These are phyloP conservation scores for Friedmanniomyces endolithicus DNA, from an alignment of 495 filamentous ascomycete species.

Conservation along the genomic window DNA sequence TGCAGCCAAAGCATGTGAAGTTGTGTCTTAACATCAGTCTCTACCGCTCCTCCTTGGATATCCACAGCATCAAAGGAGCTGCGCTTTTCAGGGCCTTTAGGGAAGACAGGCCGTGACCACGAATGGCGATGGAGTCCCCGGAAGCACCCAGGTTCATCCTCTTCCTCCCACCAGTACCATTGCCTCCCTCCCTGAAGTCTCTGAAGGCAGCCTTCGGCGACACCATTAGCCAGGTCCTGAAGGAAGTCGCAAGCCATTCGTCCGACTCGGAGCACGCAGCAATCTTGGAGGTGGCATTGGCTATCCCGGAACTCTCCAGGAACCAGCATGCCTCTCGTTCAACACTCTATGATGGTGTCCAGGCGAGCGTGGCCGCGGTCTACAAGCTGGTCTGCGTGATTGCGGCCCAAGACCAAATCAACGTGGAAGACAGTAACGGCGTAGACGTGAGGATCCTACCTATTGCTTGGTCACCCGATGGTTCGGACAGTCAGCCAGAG, in stretches of 20 bases:
- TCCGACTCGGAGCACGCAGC: slow-evolving; percentile 19
- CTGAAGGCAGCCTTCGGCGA: slow-evolving; percentile 47
- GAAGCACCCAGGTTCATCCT: slow-evolving; percentile 30
- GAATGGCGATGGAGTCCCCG: background rate
- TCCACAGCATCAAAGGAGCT: too few species aligned
- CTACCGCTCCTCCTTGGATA: background rate
- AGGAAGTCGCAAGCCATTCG: slow-evolving; percentile 27
- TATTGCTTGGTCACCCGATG: slow-evolving; percentile 43
- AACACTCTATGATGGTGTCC: slow-evolving; percentile 46
- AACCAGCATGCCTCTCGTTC: slow-evolving; percentile 35
- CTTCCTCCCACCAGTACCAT: slow-evolving; percentile 45
- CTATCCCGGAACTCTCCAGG: slow-evolving; percentile 40
- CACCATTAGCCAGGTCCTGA: slow-evolving; percentile 40
- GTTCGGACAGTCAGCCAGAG: slow-evolving; percentile 29
- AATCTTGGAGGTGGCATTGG: slow-evolving; percentile 43
- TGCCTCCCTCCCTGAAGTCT: slow-evolving; percentile 32
- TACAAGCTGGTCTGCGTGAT: slow-evolving; percentile 66
- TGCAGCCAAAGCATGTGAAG: too few species aligned
- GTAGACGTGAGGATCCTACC: slow-evolving; percentile 70
- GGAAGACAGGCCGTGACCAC: too few species aligned
- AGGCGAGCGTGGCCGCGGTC: slow-evolving; percentile 58
- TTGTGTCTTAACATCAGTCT: background rate
- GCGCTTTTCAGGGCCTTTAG: too few species aligned
- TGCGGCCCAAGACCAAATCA: slow-evolving; percentile 46
- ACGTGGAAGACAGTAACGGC: slow-evolving; percentile 55